Conservation (phyloP, 495 filamentous ascomycete genomes). For the Tuber magnatum region DNA sequence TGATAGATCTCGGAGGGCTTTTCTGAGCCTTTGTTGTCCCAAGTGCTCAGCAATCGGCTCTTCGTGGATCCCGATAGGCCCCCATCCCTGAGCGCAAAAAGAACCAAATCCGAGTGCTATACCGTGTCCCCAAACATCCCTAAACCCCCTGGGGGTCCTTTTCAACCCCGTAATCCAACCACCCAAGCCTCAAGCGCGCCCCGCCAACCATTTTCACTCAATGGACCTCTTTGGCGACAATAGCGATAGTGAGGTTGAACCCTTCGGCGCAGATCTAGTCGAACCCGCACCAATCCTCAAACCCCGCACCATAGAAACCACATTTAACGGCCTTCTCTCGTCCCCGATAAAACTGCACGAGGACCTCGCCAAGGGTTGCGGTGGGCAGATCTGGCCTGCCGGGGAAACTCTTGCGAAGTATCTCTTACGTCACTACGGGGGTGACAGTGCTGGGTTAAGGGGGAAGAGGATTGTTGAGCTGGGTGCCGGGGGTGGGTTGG, state of each 20-base stretch:
- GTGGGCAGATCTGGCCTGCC: slow-evolving; percentile 88
- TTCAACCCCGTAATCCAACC: slow-evolving; percentile 14
- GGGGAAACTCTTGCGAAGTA: slow-evolving; percentile 82
- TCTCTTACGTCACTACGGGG: slow-evolving; percentile 51
- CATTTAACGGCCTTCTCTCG: slow-evolving; percentile 67
- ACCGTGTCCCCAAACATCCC: slow-evolving; percentile 12
- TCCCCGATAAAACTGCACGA: slow-evolving; percentile 69
- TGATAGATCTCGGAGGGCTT: not conserved
- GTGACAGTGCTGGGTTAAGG: slow-evolving; percentile 13
- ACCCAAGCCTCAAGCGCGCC: not conserved
- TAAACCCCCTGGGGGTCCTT: slow-evolving; percentile 15
- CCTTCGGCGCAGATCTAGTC: slow-evolving; percentile 30
- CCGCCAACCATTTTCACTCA: slow-evolving; percentile 4
- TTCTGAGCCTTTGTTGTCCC: not conserved
- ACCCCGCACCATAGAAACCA: slow-evolving; percentile 56
- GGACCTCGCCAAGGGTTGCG: slow-evolving; percentile 78
- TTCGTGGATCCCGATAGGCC: not conserved
- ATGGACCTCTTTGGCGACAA: slow-evolving; percentile 41
- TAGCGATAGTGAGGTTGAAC: slow-evolving; percentile 39
- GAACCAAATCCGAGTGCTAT: not conserved
- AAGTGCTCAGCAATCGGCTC: not conserved
- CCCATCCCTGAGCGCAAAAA: not conserved
- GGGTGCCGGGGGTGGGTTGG: slow-evolving; percentile 84
- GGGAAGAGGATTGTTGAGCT: slow-evolving; percentile 67
- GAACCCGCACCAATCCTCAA: slow-evolving; percentile 32